Conservation (phyloP, 2,329 filamentous ascomycete species). For the Phyllosticta citriasiana region DNA sequence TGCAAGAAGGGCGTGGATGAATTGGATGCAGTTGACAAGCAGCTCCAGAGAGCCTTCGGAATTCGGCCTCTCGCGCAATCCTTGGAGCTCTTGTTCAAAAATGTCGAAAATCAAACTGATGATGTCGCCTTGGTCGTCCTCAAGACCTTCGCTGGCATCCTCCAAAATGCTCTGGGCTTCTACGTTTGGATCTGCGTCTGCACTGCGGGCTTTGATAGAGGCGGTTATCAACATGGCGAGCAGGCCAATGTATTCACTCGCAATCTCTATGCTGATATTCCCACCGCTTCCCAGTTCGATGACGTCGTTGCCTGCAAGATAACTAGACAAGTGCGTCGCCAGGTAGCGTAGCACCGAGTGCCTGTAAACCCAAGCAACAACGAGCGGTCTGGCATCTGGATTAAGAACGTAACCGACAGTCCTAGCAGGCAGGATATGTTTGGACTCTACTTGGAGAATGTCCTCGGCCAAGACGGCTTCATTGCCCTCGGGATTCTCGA, state of each 20-base stretch:
- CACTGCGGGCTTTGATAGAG: slow-evolving; percentile 16
- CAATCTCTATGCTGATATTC: slow-evolving; percentile 48
- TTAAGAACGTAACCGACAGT: slow-evolving; percentile 64
- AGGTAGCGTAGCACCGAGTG: slow-evolving; percentile 76
- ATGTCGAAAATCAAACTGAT: slow-evolving; percentile 74
- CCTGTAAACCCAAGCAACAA: slow-evolving; percentile 61
- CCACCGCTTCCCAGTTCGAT: slow-evolving; percentile 37
- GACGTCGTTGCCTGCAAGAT: slow-evolving; percentile 45
- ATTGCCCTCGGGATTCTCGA: background rate
- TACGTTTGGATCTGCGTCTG: slow-evolving; percentile 14
- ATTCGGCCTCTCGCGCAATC: slow-evolving; percentile 42
- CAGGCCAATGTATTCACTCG: slow-evolving; percentile 63
- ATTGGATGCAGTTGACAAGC: slow-evolving; percentile 67
- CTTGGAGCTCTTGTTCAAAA: slow-evolving; percentile 58
- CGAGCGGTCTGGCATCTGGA: slow-evolving; percentile 59
- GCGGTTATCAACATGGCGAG: slow-evolving; percentile 57
- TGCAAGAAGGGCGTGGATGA: slow-evolving; percentile 61
- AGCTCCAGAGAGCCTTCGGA: slow-evolving; percentile 56
- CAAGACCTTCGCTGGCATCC: slow-evolving; percentile 40
- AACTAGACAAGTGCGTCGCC: slow-evolving; percentile 54
- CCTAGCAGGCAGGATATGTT: slow-evolving; percentile 48
- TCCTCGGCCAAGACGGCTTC: slow-evolving; percentile 22
- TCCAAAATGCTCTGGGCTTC: slow-evolving; percentile 38
- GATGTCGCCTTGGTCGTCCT: slow-evolving; percentile 55
- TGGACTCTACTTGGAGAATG: slow-evolving; percentile 26